Evolutionary conservation across 2,329 filamentous ascomycete species (phyloP).

Genomic region (Cladophialophora chaetospira): DNA sequence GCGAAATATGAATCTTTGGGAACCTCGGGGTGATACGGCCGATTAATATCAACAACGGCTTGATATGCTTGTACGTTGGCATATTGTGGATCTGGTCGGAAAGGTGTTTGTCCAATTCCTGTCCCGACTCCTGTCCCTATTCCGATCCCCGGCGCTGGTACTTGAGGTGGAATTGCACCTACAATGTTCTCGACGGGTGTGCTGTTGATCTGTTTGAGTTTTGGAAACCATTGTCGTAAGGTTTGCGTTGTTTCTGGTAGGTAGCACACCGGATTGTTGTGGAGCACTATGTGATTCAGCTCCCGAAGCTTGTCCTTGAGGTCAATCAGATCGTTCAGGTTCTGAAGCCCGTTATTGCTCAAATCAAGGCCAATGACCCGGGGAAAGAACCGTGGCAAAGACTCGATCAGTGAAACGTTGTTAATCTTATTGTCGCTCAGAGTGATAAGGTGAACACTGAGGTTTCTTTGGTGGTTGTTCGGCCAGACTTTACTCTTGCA

Average conservation of each 20-base stretch:
- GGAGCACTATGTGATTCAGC: constrained; percentile 78
- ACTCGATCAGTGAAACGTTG: constrained; percentile 71
- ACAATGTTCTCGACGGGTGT: constrained; percentile 66
- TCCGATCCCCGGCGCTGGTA: not conserved
- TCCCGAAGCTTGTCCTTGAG: constrained; percentile 80
- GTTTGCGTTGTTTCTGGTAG: constrained; percentile 66
- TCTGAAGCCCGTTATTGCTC: constrained; percentile 76
- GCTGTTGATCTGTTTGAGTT: constrained; percentile 73
- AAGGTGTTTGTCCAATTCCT: not conserved
- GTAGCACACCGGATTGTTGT: constrained; percentile 71
- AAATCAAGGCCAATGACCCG: constrained; percentile 87
- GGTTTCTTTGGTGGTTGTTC: constrained; percentile 68
- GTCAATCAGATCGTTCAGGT: constrained; percentile 65
- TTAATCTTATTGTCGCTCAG: constrained; percentile 78
- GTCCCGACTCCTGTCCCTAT: not conserved
- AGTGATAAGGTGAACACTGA: constrained; percentile 78
- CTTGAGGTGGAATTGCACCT: constrained; percentile 1
- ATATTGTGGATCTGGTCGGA: constrained; percentile 70
- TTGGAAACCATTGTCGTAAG: constrained; percentile 79
- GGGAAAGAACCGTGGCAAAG: constrained; percentile 76
- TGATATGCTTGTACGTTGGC: constrained; percentile 62
- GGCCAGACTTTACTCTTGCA: constrained; percentile 74
- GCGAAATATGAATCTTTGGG: constrained; percentile 42
- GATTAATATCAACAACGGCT: constrained; percentile 56
- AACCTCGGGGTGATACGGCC: constrained; percentile 26